Evolutionary conservation across 345 rosid genomes (phyloP).

Genomic region (Camelina laxa): DNA sequence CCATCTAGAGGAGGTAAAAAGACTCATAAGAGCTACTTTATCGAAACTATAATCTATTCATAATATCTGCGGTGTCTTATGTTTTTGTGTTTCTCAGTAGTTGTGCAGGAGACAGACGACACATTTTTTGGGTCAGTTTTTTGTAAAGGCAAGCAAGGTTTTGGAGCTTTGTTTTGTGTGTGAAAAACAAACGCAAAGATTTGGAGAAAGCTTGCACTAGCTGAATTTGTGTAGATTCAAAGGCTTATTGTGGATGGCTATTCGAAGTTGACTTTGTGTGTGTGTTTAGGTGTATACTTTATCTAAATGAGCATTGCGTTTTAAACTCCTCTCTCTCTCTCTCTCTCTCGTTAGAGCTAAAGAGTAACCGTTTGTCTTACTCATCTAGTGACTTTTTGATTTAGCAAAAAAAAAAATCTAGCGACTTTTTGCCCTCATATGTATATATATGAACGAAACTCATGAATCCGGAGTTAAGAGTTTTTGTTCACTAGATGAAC

Average conservation of each 20-base stretch:
- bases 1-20: constrained; percentile 31
- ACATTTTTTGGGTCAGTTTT: constrained; percentile 37
- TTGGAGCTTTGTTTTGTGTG: constrained; percentile 32
- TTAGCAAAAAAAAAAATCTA: no score
- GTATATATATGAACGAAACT: background rate
- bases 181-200: constrained; percentile 12
- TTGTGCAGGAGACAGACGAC: constrained; percentile 37
- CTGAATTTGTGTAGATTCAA: constrained; percentile 15
- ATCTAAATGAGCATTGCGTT: background rate
- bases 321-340: constrained; percentile 16
- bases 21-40: constrained; percentile 12
- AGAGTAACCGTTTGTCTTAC: background rate
- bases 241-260: constrained; percentile 30
- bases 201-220: constrained; percentile 32
- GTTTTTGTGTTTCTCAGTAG: constrained; percentile 28
- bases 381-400: background rate
- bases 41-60: constrained; percentile 14
- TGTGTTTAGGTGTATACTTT: constrained; percentile 28
- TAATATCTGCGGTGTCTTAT: background rate
- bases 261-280: constrained; percentile 34
- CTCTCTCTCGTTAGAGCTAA: background rate
- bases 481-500: background rate
- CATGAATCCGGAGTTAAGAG: background rate
- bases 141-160: constrained; percentile 37
- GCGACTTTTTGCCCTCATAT: background rate